Evolutionary conservation across 306 rosid genomes (phyloP).

Genomic region (Arachis stenosperma): DNA sequence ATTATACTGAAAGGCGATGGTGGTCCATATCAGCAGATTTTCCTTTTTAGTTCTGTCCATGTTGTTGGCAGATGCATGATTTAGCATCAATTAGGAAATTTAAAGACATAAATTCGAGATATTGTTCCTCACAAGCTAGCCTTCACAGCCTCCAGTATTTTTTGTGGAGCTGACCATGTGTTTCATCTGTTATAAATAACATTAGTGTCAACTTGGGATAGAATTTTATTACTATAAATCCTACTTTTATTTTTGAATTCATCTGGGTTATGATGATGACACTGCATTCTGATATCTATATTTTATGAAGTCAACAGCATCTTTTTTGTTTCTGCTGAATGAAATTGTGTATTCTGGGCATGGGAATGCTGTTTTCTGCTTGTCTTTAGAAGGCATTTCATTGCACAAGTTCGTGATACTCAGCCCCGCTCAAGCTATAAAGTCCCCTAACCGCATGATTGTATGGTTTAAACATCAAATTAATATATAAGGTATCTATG

Average conservation of each 20-base stretch:
- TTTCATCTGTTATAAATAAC: conserved; percentile 12
- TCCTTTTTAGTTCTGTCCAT: background rate
- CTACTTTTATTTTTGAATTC: conserved; percentile 6
- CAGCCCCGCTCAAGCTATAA: background rate
- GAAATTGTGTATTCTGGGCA: conserved; percentile 18
- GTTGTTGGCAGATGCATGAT: conserved; percentile 20
- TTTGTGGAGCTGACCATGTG: conserved; percentile 22
- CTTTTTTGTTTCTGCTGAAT: conserved; percentile 17
- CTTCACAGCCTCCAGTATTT: conserved; percentile 17
- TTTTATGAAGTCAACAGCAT: too few species aligned
- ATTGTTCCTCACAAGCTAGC: conserved; percentile 19
- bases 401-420: background rate
- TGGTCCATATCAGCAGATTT: conserved; percentile 6
- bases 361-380: background rate
- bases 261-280: background rate
- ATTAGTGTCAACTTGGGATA: conserved; percentile 12
- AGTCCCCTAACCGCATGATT: background rate
- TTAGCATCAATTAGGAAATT: conserved; percentile 28
- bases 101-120: conserved; percentile 13
- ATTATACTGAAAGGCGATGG: conserved; percentile 23
- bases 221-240: background rate
- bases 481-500: background rate
- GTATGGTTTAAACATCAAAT: background rate
- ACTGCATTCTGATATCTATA: too few species aligned
- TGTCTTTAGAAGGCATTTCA: background rate